phyloP scores from a whole-genome alignment of 352 stramenopile species.

The Pythium aristosporum region DNA sequence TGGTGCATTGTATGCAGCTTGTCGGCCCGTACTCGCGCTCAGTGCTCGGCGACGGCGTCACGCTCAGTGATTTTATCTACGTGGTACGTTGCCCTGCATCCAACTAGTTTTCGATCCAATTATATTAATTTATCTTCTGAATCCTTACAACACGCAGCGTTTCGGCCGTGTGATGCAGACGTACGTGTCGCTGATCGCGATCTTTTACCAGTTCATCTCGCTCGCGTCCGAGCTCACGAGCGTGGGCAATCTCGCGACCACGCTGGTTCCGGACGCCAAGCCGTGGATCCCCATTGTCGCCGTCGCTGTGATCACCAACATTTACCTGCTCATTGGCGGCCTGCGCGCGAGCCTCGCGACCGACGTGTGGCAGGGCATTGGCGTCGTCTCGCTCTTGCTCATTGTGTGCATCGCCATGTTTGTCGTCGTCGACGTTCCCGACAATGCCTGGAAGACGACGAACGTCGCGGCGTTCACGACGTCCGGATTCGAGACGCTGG shows the following conservation, averaged over 20 bases:
- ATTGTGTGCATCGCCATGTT: slow-evolving; percentile 68
- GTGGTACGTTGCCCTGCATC: slow-evolving; percentile 27
- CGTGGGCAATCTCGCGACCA: slow-evolving; percentile 50
- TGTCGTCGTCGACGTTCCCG: slow-evolving; percentile 48
- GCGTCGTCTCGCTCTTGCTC: slow-evolving; percentile 52
- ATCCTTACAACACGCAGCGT: slow-evolving; percentile 24
- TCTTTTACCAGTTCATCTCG: slow-evolving; percentile 86
- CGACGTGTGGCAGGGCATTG: slow-evolving; percentile 71
- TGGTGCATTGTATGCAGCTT: slow-evolving; percentile 17
- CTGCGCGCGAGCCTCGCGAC: slow-evolving; percentile 71
- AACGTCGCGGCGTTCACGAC: slow-evolving; percentile 65
- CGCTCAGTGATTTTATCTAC: slow-evolving; percentile 67
- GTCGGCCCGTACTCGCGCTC: slow-evolving; percentile 59
- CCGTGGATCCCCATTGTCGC: slow-evolving; percentile 57
- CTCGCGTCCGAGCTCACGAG: slow-evolving; percentile 67
- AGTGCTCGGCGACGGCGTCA: slow-evolving; percentile 66
- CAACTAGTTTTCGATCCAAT: neutral
- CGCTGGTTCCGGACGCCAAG: slow-evolving; percentile 48
- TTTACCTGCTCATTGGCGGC: slow-evolving; percentile 73
- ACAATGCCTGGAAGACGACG: slow-evolving; percentile 44
- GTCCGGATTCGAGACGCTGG: slow-evolving; percentile 63
- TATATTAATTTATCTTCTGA: neutral
- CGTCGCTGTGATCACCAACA: slow-evolving; percentile 64
- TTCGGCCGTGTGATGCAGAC: slow-evolving; percentile 69
- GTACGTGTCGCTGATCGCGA: slow-evolving; percentile 61